Base-by-base conservation (phyloP, 2,329 filamentous ascomycete genomes). In the Neurospora crassa region DNA sequence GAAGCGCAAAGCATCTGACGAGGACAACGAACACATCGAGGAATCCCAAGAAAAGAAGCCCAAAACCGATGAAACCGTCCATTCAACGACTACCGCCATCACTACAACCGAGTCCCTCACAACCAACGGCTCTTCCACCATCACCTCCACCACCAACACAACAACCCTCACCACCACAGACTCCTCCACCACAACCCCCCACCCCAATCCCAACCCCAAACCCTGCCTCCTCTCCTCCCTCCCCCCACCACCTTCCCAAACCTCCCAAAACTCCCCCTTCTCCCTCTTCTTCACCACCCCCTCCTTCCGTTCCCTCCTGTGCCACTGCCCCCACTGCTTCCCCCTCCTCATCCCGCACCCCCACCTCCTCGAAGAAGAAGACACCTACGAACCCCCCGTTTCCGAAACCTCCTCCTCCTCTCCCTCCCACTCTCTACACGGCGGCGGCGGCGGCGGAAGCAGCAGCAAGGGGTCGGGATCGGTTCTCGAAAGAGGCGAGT, bases 321-420 rank as follows among this genome's bases (percentile, higher is more conserved):
- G 96, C 83, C 92, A 86, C 78, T 99, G 96, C 81, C 79, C 88
- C 18, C 82, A 85, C n/a, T 97, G 94, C 83, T 97, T 93, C 81
- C 89, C 89, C 0, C 83, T 88, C 14, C 87, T 98, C 1, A 84
- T 88, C 70, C 82, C 84, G 0, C 90, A 97, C 78, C 88, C 89
- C 0, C 92, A 97, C 78, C 91, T 99, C 12, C 89, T 97, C 11
- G 94, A 98, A 78, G 94, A 97, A 80, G 96, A 99, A 84, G 93
- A 97, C 42, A 90, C 89, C 1, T 99, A 99, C 81, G 94, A 97
- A 77, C 96, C 95, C 0, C 94, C 95, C 1, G 83, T 97, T 5
- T 97, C 94, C 0, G 87, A 90, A 41, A 14, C 40, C 12, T 16
- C 40, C 5, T 16, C 40, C 8, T 40, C 40, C 40, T 4, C 40